Percentiles rank a stretch among this genome's conserved stretches.
phyloP scores from a whole-genome alignment of 2,329 filamentous ascomycete species.

The Botrytis tulipae region DNA sequence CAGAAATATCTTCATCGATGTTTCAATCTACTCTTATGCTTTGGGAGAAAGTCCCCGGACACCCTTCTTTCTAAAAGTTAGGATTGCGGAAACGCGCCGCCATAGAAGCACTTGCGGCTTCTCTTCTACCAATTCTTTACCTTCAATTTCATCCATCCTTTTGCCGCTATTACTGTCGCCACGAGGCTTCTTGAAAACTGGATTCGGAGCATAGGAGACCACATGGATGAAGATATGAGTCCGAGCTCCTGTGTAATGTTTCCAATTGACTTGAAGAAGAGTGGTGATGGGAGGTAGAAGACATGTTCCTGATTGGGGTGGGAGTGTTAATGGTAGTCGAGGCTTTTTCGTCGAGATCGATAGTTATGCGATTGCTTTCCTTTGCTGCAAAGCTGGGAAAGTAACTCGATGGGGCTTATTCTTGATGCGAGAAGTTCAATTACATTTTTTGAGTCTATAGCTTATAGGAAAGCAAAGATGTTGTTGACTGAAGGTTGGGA shows the following conservation, averaged over 20 bases:
- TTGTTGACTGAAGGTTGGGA: constrained; percentile 25
- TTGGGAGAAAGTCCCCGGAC: constrained; percentile 99
- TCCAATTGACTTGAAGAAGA: constrained; percentile 35
- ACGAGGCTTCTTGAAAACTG: constrained; percentile 23
- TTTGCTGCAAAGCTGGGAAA: constrained; percentile 42
- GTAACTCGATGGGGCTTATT: constrained; percentile 99
- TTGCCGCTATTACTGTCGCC: constrained; percentile 39
- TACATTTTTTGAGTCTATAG: constrained; percentile 50
- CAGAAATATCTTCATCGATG: constrained; percentile 56
- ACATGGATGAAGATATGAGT: constrained; percentile 88
- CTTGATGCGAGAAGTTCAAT: constrained; percentile 87
- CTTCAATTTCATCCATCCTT: constrained; percentile 39
- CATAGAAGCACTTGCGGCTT: constrained; percentile 97
- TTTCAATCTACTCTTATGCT: constrained; percentile 53
- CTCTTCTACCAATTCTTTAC: constrained; percentile 60
- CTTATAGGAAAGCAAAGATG: constrained; percentile 52
- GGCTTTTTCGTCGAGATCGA: constrained; percentile 85
- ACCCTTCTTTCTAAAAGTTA: constrained; percentile 49
- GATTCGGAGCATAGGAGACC: constrained; percentile 43
- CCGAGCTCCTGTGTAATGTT: constrained; percentile 51
- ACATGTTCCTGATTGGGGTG: constrained; percentile 42
- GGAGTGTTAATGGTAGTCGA: constrained; percentile 52
- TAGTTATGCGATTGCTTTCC: constrained; percentile 96
- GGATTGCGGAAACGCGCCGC: constrained; percentile 96
- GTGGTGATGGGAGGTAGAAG: constrained; percentile 41